phyloP scores from a whole-genome alignment of 345 rosid species.

The Raphanus sativus region DNA sequence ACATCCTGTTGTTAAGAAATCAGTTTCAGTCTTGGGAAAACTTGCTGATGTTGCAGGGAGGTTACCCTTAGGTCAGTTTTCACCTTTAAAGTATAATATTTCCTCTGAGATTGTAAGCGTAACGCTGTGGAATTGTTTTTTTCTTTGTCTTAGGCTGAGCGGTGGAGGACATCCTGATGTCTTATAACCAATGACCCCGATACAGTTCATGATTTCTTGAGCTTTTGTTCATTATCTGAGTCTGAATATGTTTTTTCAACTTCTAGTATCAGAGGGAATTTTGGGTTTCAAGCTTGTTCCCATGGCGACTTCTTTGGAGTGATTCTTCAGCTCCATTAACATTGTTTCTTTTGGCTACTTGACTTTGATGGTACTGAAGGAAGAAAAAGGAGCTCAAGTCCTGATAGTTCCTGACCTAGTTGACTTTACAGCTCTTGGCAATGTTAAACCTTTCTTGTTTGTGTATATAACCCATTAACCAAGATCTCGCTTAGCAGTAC shows the following conservation, averaged over 20 bases:
- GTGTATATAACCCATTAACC: background rate
- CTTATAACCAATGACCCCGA: no score
- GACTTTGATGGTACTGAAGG: slow-evolving; percentile 45
- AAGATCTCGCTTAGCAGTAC: background rate
- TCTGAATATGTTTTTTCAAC: background rate
- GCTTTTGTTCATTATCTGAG: no score
- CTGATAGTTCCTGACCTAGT: slow-evolving; percentile 74
- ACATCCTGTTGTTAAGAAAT: no score
- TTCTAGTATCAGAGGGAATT: slow-evolving; percentile 73
- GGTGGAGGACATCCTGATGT: no score
- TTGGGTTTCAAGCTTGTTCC: slow-evolving; percentile 65
- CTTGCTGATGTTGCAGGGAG: no score
- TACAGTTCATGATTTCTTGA: no score
- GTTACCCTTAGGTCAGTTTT: no score
- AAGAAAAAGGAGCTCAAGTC: slow-evolving; percentile 81
- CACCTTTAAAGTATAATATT: no score
- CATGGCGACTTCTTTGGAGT: slow-evolving; percentile 87
- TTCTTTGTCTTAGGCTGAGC: no score
- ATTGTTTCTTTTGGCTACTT: slow-evolving; percentile 2
- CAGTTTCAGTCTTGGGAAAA: no score
- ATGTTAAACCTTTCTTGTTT: slow-evolving; percentile 43
- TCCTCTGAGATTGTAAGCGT: no score
- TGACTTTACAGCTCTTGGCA: slow-evolving; percentile 73
- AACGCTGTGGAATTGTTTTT: no score
- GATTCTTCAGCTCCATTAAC: background rate